Base-by-base conservation (phyloP, 371 early-diverging fungal species). In the Chytridiales sp. region DNA sequence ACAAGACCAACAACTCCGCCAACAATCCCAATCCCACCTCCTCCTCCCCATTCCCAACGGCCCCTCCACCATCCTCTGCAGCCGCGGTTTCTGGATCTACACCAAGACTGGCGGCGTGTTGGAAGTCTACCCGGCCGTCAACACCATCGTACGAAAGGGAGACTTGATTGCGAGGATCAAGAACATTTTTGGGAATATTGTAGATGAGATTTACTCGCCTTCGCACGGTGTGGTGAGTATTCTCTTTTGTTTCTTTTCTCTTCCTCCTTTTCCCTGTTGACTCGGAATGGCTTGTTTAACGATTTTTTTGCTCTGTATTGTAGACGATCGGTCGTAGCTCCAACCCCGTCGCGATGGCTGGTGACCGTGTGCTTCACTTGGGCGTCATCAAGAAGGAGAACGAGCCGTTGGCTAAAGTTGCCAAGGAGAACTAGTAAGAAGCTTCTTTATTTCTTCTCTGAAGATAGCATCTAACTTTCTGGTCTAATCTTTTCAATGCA, bases 171-270 rank as follows among this genome's bases (percentile, higher is more conserved):
- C 95, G 0, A 80, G 90, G 5, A 81, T 95, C 60, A 89, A 92
- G 65, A 91, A 91, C 56, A 91, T 95, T 36, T 94, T 94, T 75
- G 95, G 95, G 26, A 86, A 89, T 56, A 82, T 93, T n/a, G 87
- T 89, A 26, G 92, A 92, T 36, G 89, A 88, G 59, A 91, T 93
- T 59, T 89, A 79, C 75, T 85, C 92, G 22, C 92, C 95, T 0
- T 50, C 61, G 29, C 38, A 48, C 26, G 77, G 78, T 3, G 69
- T 79, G 47, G 75, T 77, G 29, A 73, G 73, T 66, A 9, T n/a
- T 0, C 13, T 22, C n/a, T 1, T 44, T 34, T 29, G 24, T n/a
- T 39, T 32, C 39, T 27, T 1, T 44, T 34, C 19, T 8, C 19
- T 39, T 32, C 39, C 39, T 31, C 27, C 8, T 41, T 39, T 36